A percentile compares a stretch with the other conserved stretches of the same genome.
Conservation (phyloP, 345 rosid species). For the Eucalyptus cloeziana region DNA sequence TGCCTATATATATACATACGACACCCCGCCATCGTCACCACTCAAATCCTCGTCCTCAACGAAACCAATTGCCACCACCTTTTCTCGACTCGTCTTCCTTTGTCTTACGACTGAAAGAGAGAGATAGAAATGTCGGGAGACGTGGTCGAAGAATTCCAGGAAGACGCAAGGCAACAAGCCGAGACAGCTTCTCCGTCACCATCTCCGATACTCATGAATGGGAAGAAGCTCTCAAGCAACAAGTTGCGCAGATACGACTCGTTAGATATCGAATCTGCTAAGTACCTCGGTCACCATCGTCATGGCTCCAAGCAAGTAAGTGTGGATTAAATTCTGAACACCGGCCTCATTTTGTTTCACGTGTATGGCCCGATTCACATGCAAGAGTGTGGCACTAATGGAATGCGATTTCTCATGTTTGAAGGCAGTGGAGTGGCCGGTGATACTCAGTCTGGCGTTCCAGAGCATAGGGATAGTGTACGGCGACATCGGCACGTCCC, state of each 20-base stretch:
- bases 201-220: neutral
- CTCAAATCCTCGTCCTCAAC: neutral
- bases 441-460: constrained; percentile 25
- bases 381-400: neutral
- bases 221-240: neutral
- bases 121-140: neutral
- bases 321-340: neutral
- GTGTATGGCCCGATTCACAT: neutral
- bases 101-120: neutral
- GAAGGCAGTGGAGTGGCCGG: neutral
- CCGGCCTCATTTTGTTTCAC: neutral
- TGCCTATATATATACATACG: neutral
- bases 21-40: neutral
- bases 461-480: constrained; percentile 94
- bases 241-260: neutral
- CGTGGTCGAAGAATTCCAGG: neutral
- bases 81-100: neutral
- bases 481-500: constrained; percentile 98
- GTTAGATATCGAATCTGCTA: neutral
- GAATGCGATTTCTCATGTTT: neutral
- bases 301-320: neutral
- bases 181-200: neutral
- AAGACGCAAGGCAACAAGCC: neutral
- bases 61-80: neutral
- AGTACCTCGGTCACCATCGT: neutral